Percentiles rank a stretch among this genome's conserved stretches.
Evolutionary conservation across 2,329 filamentous ascomycete species (phyloP).

Genomic region (Pestalotiopsis sp.): DNA sequence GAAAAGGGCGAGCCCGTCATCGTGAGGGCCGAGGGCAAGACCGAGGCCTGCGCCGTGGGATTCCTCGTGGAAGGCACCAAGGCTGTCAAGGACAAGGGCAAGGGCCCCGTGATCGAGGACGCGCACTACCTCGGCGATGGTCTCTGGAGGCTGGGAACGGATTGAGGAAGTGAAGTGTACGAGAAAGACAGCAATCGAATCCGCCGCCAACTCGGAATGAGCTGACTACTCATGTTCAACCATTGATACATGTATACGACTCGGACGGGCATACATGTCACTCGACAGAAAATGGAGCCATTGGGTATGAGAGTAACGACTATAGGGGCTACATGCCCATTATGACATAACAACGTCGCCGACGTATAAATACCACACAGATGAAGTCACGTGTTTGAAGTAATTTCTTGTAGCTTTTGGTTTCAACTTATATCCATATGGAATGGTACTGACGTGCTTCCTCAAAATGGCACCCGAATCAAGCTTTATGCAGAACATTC

Average conservation of each 20-base stretch:
- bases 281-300: background rate
- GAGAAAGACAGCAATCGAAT: background rate
- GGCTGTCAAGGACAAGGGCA: constrained; percentile 92
- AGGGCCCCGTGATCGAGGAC: constrained; percentile 90
- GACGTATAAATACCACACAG: background rate
- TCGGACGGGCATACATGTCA: background rate
- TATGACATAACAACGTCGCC: background rate
- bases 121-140: constrained; percentile 94
- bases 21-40: constrained; percentile 90
- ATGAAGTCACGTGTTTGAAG: background rate
- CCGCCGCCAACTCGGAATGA: too few species aligned
- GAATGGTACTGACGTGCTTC: too few species aligned
- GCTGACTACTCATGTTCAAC: too few species aligned
- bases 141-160: constrained; percentile 71
- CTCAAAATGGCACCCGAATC: too few species aligned
- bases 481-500: too few species aligned
- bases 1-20: constrained; percentile 82
- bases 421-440: too few species aligned
- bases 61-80: constrained; percentile 80
- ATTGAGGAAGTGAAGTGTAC: constrained; percentile 31
- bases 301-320: background rate
- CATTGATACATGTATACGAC: background rate
- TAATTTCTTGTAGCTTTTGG: background rate
- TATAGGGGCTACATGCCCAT: background rate
- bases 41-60: constrained; percentile 86